Evolutionary conservation across 495 filamentous ascomycete genomes (phyloP), one percentile per base, ranked within the genome.

Genomic region (Penicillium silybi): DNA sequence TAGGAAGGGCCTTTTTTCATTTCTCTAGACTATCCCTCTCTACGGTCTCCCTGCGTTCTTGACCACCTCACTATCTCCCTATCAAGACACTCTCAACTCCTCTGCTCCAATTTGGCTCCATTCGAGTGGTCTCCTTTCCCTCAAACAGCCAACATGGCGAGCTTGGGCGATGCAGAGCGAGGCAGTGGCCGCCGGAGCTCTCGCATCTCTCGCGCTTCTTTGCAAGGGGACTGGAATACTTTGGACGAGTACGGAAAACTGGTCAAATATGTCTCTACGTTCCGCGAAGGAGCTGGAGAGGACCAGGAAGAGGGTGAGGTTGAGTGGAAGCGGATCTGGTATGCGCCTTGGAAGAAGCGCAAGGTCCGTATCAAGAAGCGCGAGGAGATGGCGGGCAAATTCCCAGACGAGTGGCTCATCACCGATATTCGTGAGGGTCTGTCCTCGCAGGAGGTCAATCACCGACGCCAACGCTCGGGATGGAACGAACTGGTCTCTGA

Each of bases 401-500:
- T 82, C 20, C 85, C 86, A 1, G 80, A 82, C 18, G 83, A 88
- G 10, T 90, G 86, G 87, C 78, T 88, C 41, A 70, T 83, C 38
- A 86, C 86, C 46, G 82, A 90, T 46, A 82, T 88, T 61, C 77
- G 69, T 27, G 63, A 80, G 44, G 88, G 88, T 56, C 63, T 92
- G 44, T 67, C 69, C 0, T 69, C 47, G 40, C 51, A 45, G 4
- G 80, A 86, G 39, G 78, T 87, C 29, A 77, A 80, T 25, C 56
- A 64, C 17, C 76, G 87, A 43, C 79, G 87, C 16, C 82, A 74
- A 44, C 76, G 75, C 20, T 73, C 78, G 32, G 87, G 87, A 15
- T 89, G 75, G 73, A 91, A 91, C 53, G 87, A 91, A 57, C 66
- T 91, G 59, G 73, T 72, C 22, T 80, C 85, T 10, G 86, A 90